Evolutionary conservation across 2,329 filamentous ascomycete species (phyloP), one percentile per base, ranked within the genome.

Genomic region (Zymoseptoria brevis): DNA sequence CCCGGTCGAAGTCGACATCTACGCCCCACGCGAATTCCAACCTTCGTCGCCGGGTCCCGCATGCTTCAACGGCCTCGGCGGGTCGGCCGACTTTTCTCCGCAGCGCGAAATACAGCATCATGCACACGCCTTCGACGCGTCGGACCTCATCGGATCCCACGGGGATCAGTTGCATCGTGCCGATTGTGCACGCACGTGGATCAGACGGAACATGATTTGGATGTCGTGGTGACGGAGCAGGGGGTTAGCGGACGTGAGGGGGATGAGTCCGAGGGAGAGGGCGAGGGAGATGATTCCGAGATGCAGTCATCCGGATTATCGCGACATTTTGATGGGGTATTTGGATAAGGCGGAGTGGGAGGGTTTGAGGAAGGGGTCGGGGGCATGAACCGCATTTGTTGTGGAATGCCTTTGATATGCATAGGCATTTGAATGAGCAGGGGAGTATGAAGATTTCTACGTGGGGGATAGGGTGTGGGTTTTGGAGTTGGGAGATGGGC

Each of bases 21-120:
- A 96, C 77, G 91, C 90, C 90, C 1, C 90, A 96, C 77, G 91
- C 91, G 68, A 96, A 96, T n/a, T n/a, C n/a, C 83, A 87, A 96
- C 90, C 57, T 92, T 88, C 71, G 90, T 96, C 21, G 90, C 94
- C 85, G 90, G 91, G 64, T 87, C 83, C 62, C 86, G 91, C 59
- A 94, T 93, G 88, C 81, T 94, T 94, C 61, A 93, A 93, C 78
- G 89, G 89, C 9, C 84, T 94, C 6, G 89, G 89, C 54, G 89
- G 89, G 3, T 88, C 85, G 1, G 89, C 89, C 56, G 89, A 94
- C 72, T 94, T 94, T 94, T 81, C 79, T 94, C 59, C 84, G 89
- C 59, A 85, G 77, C 67, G 76, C 87, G 61, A 93, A 93, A 76
- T 91, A 95, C 81, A 87, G 83, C 69, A 95, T 96, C 80, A 95